These are phyloP conservation scores for Pichia terricola DNA, from an alignment of 1,139 yeast genomes.

Conservation along the genomic window DNA sequence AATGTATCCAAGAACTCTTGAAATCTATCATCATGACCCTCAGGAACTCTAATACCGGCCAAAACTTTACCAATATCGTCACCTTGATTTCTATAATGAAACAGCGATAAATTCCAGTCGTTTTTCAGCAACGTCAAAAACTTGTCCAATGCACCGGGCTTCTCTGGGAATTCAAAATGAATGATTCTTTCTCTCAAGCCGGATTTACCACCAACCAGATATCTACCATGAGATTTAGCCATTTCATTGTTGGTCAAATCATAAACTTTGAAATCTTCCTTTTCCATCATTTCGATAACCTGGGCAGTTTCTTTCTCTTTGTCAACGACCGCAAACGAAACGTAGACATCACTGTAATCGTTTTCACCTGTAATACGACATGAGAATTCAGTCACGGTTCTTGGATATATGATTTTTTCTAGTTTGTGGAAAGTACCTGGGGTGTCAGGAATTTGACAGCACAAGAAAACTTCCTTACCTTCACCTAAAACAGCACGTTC, in stretches of 20 bases:
- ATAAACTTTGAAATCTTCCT: conserved; percentile 53
- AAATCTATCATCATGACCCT: conserved; percentile 53
- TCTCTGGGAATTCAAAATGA: conserved; percentile 92
- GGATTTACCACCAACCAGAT: conserved; percentile 85
- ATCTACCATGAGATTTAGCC: conserved; percentile 94
- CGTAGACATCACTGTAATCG: conserved; percentile 62
- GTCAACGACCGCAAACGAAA: conserved; percentile 77
- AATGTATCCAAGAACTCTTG: conserved; percentile 58
- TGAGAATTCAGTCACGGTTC: conserved; percentile 87
- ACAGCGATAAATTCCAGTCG: conserved; percentile 86
- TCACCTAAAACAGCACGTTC: conserved; percentile 98
- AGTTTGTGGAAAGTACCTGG: conserved; percentile 84
- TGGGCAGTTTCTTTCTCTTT: conserved; percentile 45
- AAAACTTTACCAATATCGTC: conserved; percentile 87
- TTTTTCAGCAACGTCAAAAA: conserved; percentile 64
- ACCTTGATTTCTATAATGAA: conserved; percentile 96
- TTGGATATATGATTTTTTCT: conserved; percentile 69
- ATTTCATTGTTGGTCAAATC: conserved; percentile 89
- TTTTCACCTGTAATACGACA: conserved; percentile 45
- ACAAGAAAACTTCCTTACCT: conserved; percentile 89
- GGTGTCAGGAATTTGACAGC: conserved; percentile 80
- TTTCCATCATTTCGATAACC: conserved; percentile 33
- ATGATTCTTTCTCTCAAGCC: conserved; percentile 65
- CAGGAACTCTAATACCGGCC: conserved; percentile 83
- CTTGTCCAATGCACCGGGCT: conserved; percentile 85